Base-by-base conservation (phyloP, 257 asterid species). In the Solanum microdontum region DNA sequence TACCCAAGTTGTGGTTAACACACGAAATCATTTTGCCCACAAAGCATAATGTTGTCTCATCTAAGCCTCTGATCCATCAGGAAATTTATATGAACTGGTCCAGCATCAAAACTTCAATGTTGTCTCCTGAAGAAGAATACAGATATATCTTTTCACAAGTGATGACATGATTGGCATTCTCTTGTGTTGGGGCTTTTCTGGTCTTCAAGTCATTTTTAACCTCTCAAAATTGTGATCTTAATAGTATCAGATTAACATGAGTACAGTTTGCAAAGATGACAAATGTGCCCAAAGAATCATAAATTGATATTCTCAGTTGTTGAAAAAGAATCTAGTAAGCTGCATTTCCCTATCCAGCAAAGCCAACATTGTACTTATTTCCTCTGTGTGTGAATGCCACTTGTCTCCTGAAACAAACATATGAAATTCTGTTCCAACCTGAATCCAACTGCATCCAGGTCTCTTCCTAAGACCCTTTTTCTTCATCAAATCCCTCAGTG, bases 381-480 rank as follows among this genome's bases (percentile, higher is more conserved):
- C 87, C 75, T 76, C 30, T 10, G 83, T 73, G 80, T 86, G 62
- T 21, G 89, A 12, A 40, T 87, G 91, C 7, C 89, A 79, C 33
- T 15, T 75, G 48, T 87, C 91, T 74, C 89, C 89, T 43, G 89
- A 89, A 82, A 85, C 76, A 74, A 90, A 87, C 39, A 73, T 86
- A 85, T 86, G 90, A 87, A 90, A 37, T 69, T 74, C 91, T 11
- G 36, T 26, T 68, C 90, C 87, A 8, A 89, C 74, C 76, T 87
- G 87, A 76, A 90, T 89, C 91, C 90, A 90, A 83, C 91, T 89
- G 66, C 87, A 80, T 8, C 91, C 91, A 74, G 89, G 91, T 33
- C 82, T 87, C 85, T 89, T 90, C 76, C 60, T 60, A 19, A 89
- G 80, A 19, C 91, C 90, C 32, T 74, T 90, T 68, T 51, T 82